phyloP scores from a whole-genome alignment of 768 basidiomycete genomes.

The Boletus vinaceobasis region DNA sequence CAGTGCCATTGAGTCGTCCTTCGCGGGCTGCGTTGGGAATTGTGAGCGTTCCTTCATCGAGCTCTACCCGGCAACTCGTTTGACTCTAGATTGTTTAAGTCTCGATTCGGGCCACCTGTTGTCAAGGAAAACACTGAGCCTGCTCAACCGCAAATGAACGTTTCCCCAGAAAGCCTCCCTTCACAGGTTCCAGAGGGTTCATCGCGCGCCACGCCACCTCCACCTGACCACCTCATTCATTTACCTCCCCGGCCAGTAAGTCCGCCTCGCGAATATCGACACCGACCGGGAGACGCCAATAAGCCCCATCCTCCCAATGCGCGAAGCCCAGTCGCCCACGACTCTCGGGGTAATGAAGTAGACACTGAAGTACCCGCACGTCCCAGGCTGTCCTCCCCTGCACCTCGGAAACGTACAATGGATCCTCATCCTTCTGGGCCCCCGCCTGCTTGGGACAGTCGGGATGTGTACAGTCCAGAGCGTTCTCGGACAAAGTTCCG shows the following conservation, averaged over 20 bases:
- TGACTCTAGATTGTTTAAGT: slow-evolving; percentile 16
- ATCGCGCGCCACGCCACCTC: slow-evolving; percentile 26
- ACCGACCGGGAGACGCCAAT: slow-evolving; percentile 7
- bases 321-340: not conserved
- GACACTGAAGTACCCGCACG: slow-evolving; percentile 1
- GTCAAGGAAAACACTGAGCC: slow-evolving; percentile 17
- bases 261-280: slow-evolving; percentile 12
- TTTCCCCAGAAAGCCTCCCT: slow-evolving; percentile 17
- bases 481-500: slow-evolving; percentile 8
- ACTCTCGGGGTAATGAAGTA: not conserved
- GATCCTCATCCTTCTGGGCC: slow-evolving; percentile 9
- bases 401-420: slow-evolving; percentile 4
- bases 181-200: slow-evolving; percentile 13
- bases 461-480: slow-evolving; percentile 6
- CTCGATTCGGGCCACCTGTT: slow-evolving; percentile 33
- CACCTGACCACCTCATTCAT: slow-evolving; percentile 15
- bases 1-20: slow-evolving; percentile 3
- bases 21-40: slow-evolving; percentile 17
- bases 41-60: slow-evolving; percentile 5
- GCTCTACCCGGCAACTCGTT: not conserved
- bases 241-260: slow-evolving; percentile 24
- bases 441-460: slow-evolving; percentile 7
- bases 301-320: not conserved
- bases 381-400: slow-evolving; percentile 6
- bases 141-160: not conserved